A percentile compares a stretch with the other conserved stretches of the same genome.
These are phyloP conservation scores for Acanthamoeba quina DNA, from an alignment of 208 protist species.

Conservation along the genomic window DNA sequence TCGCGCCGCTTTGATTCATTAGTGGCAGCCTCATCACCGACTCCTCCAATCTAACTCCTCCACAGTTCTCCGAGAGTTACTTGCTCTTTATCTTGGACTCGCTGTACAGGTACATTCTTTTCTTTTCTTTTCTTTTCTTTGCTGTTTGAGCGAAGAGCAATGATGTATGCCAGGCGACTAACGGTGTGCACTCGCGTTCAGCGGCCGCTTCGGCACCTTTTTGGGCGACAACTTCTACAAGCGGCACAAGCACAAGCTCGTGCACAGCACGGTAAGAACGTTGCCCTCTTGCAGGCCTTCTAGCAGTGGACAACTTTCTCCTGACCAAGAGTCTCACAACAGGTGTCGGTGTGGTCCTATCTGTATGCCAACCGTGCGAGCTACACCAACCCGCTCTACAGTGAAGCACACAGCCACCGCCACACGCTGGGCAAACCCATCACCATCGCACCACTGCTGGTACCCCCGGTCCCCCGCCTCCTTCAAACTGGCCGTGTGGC, in stretches of 20 bases:
- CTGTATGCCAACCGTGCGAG: constrained; percentile 17
- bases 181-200: background rate
- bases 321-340: background rate
- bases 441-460: background rate
- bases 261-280: constrained; percentile 46
- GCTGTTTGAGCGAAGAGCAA: background rate
- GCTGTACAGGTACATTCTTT: constrained; percentile 34
- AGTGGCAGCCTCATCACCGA: no score
- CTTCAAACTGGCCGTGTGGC: no score
- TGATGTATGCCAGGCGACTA: background rate
- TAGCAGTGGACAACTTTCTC: background rate
- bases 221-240: constrained; percentile 43
- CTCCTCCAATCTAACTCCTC: background rate
- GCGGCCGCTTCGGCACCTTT: constrained; percentile 64
- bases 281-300: no score
- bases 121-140: background rate
- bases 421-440: background rate
- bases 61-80: constrained; percentile 60
- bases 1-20: background rate
- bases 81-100: constrained; percentile 60
- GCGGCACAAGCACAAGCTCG: constrained; percentile 65
- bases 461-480: background rate
- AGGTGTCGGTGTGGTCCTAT: constrained; percentile 61
- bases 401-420: background rate
- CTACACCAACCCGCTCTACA: constrained; percentile 39